A percentile compares a stretch with the other conserved stretches of the same genome.
phyloP scores from a whole-genome alignment of 495 filamentous ascomycete genomes.

The Aspergillus sclerotiicarbonarius region DNA sequence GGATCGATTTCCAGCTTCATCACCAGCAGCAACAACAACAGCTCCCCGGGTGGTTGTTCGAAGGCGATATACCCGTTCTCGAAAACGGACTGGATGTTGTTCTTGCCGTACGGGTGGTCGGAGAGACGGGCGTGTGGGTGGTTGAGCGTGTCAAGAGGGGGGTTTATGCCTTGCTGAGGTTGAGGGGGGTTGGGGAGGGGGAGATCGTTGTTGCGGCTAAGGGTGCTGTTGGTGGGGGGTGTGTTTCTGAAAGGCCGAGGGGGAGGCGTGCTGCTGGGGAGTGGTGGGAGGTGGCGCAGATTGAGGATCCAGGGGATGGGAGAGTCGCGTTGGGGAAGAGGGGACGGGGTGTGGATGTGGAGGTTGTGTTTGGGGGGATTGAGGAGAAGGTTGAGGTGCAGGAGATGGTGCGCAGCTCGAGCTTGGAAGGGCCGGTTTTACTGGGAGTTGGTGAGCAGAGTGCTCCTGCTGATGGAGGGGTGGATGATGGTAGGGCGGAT shows the following conservation, averaged over 20 bases:
- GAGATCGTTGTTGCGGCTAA: slow-evolving; percentile 15
- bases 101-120: slow-evolving; percentile 63
- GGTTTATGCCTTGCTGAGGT: slow-evolving; percentile 68
- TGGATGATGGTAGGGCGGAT: slow-evolving; percentile 16
- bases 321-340: slow-evolving; percentile 24
- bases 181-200: slow-evolving; percentile 60
- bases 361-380: not conserved
- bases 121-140: slow-evolving; percentile 57
- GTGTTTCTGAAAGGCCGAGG: slow-evolving; percentile 1
- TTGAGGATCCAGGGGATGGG: slow-evolving; percentile 34
- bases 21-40: slow-evolving; percentile 44
- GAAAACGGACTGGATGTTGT: slow-evolving; percentile 55
- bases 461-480: slow-evolving; percentile 16
- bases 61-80: slow-evolving; percentile 59
- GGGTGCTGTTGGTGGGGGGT: not conserved
- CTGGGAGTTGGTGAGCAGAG: slow-evolving; percentile 16
- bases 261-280: slow-evolving; percentile 10
- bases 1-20: slow-evolving; percentile 56
- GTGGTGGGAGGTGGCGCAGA: slow-evolving; percentile 41
- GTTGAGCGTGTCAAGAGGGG: slow-evolving; percentile 67
- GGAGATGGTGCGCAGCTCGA: slow-evolving; percentile 15
- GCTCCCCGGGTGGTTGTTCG: slow-evolving; percentile 52
- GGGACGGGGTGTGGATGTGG: slow-evolving; percentile 24
- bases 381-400: slow-evolving; percentile 19
- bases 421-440: slow-evolving; percentile 4